Conservation (phyloP, 495 filamentous ascomycete species). For the Penicillium argentinense region DNA sequence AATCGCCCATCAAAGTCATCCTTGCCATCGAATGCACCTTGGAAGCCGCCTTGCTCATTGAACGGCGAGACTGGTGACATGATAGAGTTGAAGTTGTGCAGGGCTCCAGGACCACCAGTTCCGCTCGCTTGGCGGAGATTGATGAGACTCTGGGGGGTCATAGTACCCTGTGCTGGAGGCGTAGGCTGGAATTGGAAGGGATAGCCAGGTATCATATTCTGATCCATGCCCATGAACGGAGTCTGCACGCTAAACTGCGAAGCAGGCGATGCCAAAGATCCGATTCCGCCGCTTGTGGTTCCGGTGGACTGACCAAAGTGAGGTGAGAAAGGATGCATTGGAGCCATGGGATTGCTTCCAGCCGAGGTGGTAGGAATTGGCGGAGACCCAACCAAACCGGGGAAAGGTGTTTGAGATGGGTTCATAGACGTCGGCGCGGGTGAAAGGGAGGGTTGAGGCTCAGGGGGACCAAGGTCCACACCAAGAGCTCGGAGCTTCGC, state of each 20-base stretch:
- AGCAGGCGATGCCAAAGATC: constrained; percentile 59
- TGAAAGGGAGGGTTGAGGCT: constrained; percentile 66
- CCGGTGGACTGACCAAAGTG: constrained; percentile 51
- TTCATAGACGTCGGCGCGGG: constrained; percentile 69
- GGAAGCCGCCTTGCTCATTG: constrained; percentile 37
- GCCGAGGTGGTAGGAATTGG: constrained; percentile 52
- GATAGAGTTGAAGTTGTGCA: constrained; percentile 43
- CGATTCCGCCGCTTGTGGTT: constrained; percentile 55
- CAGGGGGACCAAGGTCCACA: constrained; percentile 73
- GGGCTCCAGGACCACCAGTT: constrained; percentile 30
- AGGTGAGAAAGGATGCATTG: constrained; percentile 43
- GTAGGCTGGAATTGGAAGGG: constrained; percentile 48
- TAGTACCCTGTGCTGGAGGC: constrained; percentile 42
- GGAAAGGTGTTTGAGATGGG: constrained; percentile 52
- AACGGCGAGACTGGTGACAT: constrained; percentile 47
- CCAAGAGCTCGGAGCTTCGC: constrained; percentile 89
- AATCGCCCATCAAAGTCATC: constrained; percentile 26
- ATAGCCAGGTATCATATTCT: constrained; percentile 36
- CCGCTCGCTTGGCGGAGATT: constrained; percentile 37
- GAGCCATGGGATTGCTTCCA: constrained; percentile 40
- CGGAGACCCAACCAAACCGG: constrained; percentile 56
- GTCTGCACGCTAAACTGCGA: constrained; percentile 46
- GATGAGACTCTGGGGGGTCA: constrained; percentile 46
- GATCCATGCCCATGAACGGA: constrained; percentile 44
- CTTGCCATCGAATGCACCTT: constrained; percentile 34